Percentiles rank a stretch among this genome's conserved stretches.
phyloP scores from a whole-genome alignment of 805 yeast genomes.

The Kazachstania bromeliacearum region DNA sequence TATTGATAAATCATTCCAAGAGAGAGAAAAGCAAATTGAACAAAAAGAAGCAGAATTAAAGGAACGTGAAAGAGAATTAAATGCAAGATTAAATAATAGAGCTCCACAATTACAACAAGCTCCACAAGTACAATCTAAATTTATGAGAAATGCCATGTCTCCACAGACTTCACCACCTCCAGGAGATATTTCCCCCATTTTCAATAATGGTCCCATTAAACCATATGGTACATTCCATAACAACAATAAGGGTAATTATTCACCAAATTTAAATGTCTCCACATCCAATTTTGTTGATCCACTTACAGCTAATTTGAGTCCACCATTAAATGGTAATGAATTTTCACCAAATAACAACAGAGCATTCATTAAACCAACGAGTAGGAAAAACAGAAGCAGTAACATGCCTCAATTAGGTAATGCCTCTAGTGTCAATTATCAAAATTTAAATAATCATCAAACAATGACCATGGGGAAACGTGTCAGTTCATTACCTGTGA shows the following conservation, averaged over 20 bases:
- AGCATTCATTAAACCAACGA: constrained; percentile 21
- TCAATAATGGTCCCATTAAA: not conserved
- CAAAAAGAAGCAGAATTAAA: constrained; percentile 24
- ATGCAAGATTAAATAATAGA: not conserved
- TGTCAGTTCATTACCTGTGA: constrained; percentile 6
- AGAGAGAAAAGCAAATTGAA: constrained; percentile 23
- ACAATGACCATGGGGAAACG: not conserved
- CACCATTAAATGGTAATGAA: constrained; percentile 8
- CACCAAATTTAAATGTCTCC: constrained; percentile 3
- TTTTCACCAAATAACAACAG: constrained; percentile 4
- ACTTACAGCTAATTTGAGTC: constrained; percentile 8
- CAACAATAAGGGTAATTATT: constrained; percentile 7
- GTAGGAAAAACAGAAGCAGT: constrained; percentile 28
- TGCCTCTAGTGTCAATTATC: constrained; percentile 20
- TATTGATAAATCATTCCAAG: constrained; percentile 5
- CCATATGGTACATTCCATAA: not conserved
- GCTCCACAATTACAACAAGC: constrained; percentile 4
- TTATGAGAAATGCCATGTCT: not conserved
- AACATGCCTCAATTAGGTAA: constrained; percentile 22
- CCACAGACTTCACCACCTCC: not conserved
- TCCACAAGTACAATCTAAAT: constrained; percentile 1
- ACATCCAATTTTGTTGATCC: constrained; percentile 19
- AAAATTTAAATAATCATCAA: constrained; percentile 7
- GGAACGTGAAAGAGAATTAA: constrained; percentile 2
- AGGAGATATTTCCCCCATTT: not conserved